phyloP scores from a whole-genome alignment of 169 alveolate species.

The Nephromyces sp. region DNA sequence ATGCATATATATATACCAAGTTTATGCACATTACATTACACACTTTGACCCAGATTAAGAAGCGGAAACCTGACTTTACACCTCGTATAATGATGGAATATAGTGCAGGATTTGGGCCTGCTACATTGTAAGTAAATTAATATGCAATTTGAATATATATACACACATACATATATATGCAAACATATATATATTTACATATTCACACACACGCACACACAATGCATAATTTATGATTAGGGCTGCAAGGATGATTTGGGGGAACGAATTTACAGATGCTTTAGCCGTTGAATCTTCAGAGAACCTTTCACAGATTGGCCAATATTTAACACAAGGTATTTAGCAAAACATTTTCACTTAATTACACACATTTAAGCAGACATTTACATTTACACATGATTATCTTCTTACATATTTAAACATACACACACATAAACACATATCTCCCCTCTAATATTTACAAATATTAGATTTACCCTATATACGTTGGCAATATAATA shows the following conservation, averaged over 20 bases:
- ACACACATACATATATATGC: background rate
- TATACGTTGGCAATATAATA: slow-evolving; percentile 3
- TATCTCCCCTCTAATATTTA: too few species aligned
- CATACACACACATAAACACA: too few species aligned
- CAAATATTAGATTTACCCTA: background rate
- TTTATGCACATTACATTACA: too few species aligned
- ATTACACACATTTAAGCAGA: too few species aligned
- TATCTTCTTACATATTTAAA: too few species aligned
- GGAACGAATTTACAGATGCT: background rate
- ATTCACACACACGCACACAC: background rate
- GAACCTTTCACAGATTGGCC: slow-evolving; percentile 15
- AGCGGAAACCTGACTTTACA: slow-evolving; percentile 23
- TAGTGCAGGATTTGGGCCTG: slow-evolving; percentile 32
- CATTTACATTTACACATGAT: too few species aligned
- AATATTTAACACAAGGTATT: slow-evolving; percentile 6
- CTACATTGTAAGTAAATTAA: background rate
- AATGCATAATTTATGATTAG: background rate
- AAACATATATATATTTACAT: background rate
- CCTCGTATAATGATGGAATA: slow-evolving; percentile 23
- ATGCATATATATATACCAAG: too few species aligned
- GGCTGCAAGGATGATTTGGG: background rate
- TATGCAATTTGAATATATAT: background rate
- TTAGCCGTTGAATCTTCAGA: slow-evolving; percentile 23
- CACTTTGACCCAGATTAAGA: slow-evolving; percentile 18
- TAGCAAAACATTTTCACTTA: too few species aligned